Conservation (phyloP, 805 yeast species). For the Nematodospora valgi region DNA sequence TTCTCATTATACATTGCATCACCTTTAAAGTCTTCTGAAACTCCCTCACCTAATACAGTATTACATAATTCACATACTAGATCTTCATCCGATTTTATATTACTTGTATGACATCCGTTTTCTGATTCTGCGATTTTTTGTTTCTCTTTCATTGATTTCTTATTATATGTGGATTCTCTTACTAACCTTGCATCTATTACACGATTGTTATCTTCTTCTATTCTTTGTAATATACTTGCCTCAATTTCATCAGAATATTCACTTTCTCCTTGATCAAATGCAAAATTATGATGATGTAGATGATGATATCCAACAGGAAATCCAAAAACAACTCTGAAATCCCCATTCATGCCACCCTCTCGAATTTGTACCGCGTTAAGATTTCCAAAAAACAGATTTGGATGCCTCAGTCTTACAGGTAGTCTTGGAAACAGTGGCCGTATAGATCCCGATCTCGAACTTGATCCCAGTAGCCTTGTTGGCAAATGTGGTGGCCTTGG, state of each 20-base stretch:
- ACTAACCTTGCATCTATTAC: conserved; percentile 30
- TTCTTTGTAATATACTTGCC: conserved; percentile 34
- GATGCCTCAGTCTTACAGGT: no score
- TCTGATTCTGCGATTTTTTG: conserved; percentile 21
- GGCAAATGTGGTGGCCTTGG: not conserved
- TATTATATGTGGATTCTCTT: conserved; percentile 28
- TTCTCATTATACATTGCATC: conserved; percentile 26
- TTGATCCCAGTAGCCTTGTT: not conserved
- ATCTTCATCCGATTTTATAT: conserved; percentile 17
- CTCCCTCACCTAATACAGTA: conserved; percentile 67
- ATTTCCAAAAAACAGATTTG: not conserved
- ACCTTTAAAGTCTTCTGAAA: conserved; percentile 50
- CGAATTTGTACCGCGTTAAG: not conserved
- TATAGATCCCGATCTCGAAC: not conserved
- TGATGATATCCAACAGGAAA: no score
- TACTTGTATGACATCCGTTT: conserved; percentile 27
- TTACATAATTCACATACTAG: conserved; percentile 65
- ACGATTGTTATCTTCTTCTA: conserved; percentile 39
- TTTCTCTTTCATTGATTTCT: conserved; percentile 27
- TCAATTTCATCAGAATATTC: conserved; percentile 14
- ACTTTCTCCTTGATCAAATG: conserved; percentile 1
- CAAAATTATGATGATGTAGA: no score
- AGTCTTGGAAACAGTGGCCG: no score
- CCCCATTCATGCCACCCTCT: not conserved
- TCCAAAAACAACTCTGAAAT: not conserved